A percentile compares a stretch with the other conserved stretches of the same genome.
Conservation (phyloP, 2,329 filamentous ascomycete species). For the Mycosphaerelloides madeirae region DNA sequence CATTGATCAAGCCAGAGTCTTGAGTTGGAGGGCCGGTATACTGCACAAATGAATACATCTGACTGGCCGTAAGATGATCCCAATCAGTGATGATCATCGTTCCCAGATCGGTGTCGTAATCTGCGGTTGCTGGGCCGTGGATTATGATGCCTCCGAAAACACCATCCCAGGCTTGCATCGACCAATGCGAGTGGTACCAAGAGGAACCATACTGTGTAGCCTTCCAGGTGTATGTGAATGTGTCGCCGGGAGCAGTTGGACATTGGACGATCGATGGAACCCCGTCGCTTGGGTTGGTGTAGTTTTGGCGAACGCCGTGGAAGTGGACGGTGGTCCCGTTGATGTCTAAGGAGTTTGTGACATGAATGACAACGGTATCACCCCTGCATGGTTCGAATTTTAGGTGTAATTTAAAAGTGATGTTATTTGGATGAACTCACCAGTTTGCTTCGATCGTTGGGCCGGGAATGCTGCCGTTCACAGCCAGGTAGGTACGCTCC, state of each 20-base stretch:
- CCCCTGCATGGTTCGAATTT: slow-evolving; percentile 18
- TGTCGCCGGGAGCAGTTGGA: slow-evolving; percentile 45
- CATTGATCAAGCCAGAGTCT: slow-evolving; percentile 36
- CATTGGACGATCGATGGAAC: slow-evolving; percentile 42
- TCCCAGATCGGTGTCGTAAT: slow-evolving; percentile 61
- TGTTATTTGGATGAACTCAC: slow-evolving; percentile 6
- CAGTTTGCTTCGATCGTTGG: slow-evolving; percentile 43
- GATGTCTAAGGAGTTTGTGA: slow-evolving; percentile 34
- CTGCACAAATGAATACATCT: slow-evolving; percentile 21
- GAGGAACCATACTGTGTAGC: slow-evolving; percentile 44
- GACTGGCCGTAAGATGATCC: slow-evolving; percentile 27
- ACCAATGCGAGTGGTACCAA: slow-evolving; percentile 56
- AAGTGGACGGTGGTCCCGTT: slow-evolving; percentile 54
- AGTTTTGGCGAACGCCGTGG: slow-evolving; percentile 57
- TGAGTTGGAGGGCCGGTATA: slow-evolving; percentile 36
- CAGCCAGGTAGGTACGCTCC: slow-evolving; percentile 35
- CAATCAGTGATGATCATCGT: slow-evolving; percentile 37
- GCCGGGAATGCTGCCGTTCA: slow-evolving; percentile 45
- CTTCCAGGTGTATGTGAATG: slow-evolving; percentile 53
- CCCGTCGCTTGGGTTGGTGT: slow-evolving; percentile 50
- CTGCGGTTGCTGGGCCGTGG: slow-evolving; percentile 52
- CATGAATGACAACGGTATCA: slow-evolving; percentile 18
- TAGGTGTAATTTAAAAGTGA: background rate
- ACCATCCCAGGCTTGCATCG: slow-evolving; percentile 51
- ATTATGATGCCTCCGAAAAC: slow-evolving; percentile 57